Evolutionary conservation across 2,329 filamentous ascomycete genomes (phyloP).

Genomic region (Botryotinia globosa): DNA sequence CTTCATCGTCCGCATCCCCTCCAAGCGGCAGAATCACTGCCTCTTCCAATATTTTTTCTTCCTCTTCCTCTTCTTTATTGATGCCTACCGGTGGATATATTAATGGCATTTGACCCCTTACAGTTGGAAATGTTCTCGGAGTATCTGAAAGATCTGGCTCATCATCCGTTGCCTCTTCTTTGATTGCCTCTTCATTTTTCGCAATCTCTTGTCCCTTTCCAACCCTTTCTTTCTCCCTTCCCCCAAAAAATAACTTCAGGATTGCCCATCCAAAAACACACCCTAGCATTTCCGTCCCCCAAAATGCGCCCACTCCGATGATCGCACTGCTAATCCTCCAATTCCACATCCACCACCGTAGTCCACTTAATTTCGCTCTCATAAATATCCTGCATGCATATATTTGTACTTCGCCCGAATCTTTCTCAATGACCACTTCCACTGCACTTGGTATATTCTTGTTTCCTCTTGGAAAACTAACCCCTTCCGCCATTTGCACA

Average conservation of each 20-base stretch:
- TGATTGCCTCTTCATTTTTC: conserved; percentile 7
- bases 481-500: conserved; percentile 69
- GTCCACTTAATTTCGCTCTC: conserved; percentile 69
- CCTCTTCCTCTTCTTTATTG: conserved; percentile 35
- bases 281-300: conserved; percentile 69
- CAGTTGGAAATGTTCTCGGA: conserved; percentile 46
- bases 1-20: conserved; percentile 49
- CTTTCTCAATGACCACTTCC: conserved; percentile 43
- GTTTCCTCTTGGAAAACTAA: conserved; percentile 55
- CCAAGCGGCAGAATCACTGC: conserved; percentile 35
- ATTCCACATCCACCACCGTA: conserved; percentile 85
- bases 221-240: conserved; percentile 29
- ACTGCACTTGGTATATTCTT: conserved; percentile 49
- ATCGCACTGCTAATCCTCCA: conserved; percentile 69
- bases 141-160: conserved; percentile 44
- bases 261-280: conserved; percentile 65
- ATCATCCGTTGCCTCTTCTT: conserved; percentile 27
- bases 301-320: conserved; percentile 69
- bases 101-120: conserved; percentile 43
- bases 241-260: conserved; percentile 24
- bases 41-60: conserved; percentile 31
- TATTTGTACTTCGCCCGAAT: conserved; percentile 64
- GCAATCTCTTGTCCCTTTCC: conserved; percentile 28
- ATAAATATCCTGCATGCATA: conserved; percentile 69
- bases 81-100: conserved; percentile 41